Conservation (phyloP, 169 alveolate species). For the Plasmodium sp. region DNA sequence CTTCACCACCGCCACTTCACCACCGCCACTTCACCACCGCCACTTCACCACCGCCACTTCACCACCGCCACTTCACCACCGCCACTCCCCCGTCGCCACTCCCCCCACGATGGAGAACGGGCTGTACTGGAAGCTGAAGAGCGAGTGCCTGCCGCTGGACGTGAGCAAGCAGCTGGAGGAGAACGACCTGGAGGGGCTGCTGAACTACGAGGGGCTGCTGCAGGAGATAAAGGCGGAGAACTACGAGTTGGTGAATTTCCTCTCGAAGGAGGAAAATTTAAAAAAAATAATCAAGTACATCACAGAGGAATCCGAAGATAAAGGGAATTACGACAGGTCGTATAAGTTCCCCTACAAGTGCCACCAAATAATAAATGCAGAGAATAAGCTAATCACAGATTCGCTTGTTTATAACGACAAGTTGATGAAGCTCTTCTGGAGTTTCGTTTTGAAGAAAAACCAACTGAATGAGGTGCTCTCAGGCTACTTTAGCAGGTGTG, state of each 20-base stretch:
- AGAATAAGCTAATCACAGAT: constrained; percentile 50
- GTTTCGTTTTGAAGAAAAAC: constrained; percentile 18
- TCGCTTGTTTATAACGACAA: constrained; percentile 41
- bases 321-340: constrained; percentile 22
- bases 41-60: no score
- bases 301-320: constrained; percentile 34
- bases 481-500: constrained; percentile 68
- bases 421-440: constrained; percentile 53
- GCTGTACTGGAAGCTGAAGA: constrained; percentile 26
- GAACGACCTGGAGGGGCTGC: constrained; percentile 16
- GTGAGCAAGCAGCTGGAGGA: constrained; percentile 7
- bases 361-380: constrained; percentile 54
- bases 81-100: no score
- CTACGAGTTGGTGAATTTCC: constrained; percentile 8
- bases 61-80: background rate
- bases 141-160: constrained; percentile 5
- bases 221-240: constrained; percentile 61
- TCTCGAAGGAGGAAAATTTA: constrained; percentile 37
- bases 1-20: no score
- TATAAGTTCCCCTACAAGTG: constrained; percentile 57
- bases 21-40: no score
- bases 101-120: constrained; percentile 18
- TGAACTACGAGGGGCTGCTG: constrained; percentile 48
- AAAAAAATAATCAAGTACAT: constrained; percentile 32
- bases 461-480: constrained; percentile 65